Base-by-base conservation (phyloP, 2,329 filamentous ascomycete species). In the Aspergillus fumigatiaffinis region DNA sequence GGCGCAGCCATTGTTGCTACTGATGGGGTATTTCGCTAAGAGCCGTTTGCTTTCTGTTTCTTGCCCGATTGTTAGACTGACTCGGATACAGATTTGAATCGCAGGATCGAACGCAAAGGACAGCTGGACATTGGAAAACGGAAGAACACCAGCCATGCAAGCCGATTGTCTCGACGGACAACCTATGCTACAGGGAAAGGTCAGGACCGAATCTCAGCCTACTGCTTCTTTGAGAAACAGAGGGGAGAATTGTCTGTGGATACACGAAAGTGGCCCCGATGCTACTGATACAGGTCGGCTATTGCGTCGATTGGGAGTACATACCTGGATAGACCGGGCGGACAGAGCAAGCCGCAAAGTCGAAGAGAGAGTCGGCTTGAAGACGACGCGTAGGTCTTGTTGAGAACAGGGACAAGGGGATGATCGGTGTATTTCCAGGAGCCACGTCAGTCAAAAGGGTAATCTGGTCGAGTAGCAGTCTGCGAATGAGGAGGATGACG, bases 1-100 rank as follows among this genome's bases (percentile, higher is more conserved):
- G 17, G 28, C 3, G 49, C 47, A 2, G 62, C 28, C 59, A 60
- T 59, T 25, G 23, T 57, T 21, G 4, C 50, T 14, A 41, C 3
- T 51, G 26, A 14, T 8, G 2, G 17, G 6, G 6, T 2, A 21
- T 12, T 10, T n/a, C 4, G 50, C 12, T 35, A 41, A n/a, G 44
- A 26, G 23, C 12, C 23, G 44, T 23, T 47, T 47, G 44, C 44
- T 47, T 47, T 47, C 44, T 47, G 44, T 47, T 47, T 25, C 3
- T 23, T 47, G 23, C 6, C 6, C n/a, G 20, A 25, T 47, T 14
- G 44, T 47, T 47, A 47, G 44, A 26, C 44, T 26, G 6, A 47
- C 44, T 47, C 23, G 21, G 14, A 47, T 25, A 23, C 12, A 47
- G 21, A 2, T 17, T 14, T 14, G 12, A 25, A 23, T 7, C 14